Base-by-base conservation (phyloP, 139 green algal genomes). In the Ulvella scutata region DNA sequence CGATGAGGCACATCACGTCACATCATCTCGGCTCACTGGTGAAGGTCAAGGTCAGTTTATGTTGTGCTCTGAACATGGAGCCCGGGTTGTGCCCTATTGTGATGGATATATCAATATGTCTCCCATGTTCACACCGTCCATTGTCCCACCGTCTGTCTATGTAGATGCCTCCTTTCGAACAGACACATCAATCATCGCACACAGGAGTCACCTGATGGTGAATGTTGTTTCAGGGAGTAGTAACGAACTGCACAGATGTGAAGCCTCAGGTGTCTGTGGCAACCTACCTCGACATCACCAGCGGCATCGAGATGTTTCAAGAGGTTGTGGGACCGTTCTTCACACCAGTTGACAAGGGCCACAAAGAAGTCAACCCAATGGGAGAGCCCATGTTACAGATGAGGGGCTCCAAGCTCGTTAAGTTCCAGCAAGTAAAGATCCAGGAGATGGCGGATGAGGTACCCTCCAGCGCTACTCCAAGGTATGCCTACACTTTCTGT, bases 261-360 rank as follows among this genome's bases (percentile, higher is more conserved):
- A 94, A 95, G 78, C 94, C 94, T 0, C 74, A 95, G 78, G 79
- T 97, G 2, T 79, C 82, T 2, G 93, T 99, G 26, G 91, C 93
- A 23, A 96, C 93, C 0, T 98, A 98, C 86, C 90, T 93, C 17
- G 96, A 97, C 81, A 84, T 89, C 39, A 85, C 92, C 37, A 91
- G 81, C 26, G 93, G 91, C 3, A 90, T 86, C 62, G 92, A 98
- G 82, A 85, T 96, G n/a, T 98, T 96, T 84, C 94, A 98, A 85
- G 90, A 97, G 82, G 86, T 94, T 17, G 51, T 67, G 37, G 81
- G 78, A 74, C 35, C 6, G n/a, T 34, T 21, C 37, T 38, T 60
- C 72, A 26, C 43, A 43, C 74, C 72, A 23, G 72, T 79, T 43
- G 82, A 79, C 20, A 77, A 79, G 36, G 73, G 77, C 61, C 76